phyloP scores from a whole-genome alignment of 2,329 filamentous ascomycete species.

The Paecilomyces formosus region DNA sequence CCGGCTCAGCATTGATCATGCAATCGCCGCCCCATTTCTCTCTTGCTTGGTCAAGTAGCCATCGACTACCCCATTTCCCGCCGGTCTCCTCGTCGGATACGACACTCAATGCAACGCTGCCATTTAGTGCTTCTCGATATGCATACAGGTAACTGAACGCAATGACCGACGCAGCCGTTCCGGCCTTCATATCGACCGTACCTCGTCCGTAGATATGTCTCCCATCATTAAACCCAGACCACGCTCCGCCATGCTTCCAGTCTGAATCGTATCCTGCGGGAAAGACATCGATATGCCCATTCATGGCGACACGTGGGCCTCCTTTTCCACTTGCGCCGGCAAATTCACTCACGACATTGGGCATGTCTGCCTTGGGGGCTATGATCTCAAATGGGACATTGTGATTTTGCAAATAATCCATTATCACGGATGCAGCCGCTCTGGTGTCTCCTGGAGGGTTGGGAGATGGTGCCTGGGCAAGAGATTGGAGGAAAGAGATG shows the following conservation, averaged over 20 bases:
- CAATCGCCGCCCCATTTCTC: slow-evolving; percentile 31
- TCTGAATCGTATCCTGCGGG: slow-evolving; percentile 24
- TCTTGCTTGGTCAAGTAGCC: slow-evolving; percentile 22
- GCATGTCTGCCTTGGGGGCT: slow-evolving; percentile 19
- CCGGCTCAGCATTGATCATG: slow-evolving; percentile 34
- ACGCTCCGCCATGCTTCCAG: slow-evolving; percentile 29
- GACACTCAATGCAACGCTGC: slow-evolving; percentile 20
- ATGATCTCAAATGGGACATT: slow-evolving; percentile 18
- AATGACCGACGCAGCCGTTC: slow-evolving; percentile 33
- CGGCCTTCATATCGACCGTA: slow-evolving; percentile 39
- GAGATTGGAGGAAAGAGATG: slow-evolving; percentile 22
- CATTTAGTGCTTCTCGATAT: slow-evolving; percentile 12
- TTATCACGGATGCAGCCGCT: slow-evolving; percentile 25
- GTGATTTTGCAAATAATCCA: slow-evolving; percentile 17
- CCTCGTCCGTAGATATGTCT: slow-evolving; percentile 30
- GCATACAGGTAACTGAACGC: slow-evolving; percentile 27
- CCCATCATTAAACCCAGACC: slow-evolving; percentile 27
- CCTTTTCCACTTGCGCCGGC: slow-evolving; percentile 3
- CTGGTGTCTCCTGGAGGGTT: slow-evolving; percentile 33
- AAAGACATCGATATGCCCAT: slow-evolving; percentile 39
- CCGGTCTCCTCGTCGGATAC: slow-evolving; percentile 37
- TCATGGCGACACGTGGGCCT: slow-evolving; percentile 29
- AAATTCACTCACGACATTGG: slow-evolving; percentile 27
- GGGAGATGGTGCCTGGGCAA: slow-evolving; percentile 28
- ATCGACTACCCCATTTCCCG: slow-evolving; percentile 27